Evolutionary conservation across 1,139 yeast genomes (phyloP).

Genomic region (Suhomyces terraborum): DNA sequence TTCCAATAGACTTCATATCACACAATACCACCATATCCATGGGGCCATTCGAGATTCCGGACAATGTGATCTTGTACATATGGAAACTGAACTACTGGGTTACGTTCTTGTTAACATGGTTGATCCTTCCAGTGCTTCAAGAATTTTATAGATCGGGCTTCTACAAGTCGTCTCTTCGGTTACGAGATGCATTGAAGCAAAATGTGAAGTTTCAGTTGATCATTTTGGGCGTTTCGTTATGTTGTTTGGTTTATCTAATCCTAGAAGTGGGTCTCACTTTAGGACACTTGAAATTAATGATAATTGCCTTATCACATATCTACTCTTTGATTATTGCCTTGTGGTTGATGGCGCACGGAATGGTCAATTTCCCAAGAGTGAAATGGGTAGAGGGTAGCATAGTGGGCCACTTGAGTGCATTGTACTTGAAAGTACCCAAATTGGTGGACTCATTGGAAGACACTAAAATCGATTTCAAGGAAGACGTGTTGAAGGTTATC

Average conservation of each 20-base stretch:
- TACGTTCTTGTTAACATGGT: constrained; percentile 76
- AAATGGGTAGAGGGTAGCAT: constrained; percentile 53
- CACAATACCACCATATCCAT: constrained; percentile 26
- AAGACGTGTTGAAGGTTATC: constrained; percentile 63
- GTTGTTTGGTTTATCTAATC: constrained; percentile 62
- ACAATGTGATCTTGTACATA: constrained; percentile 50
- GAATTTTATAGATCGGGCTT: constrained; percentile 75
- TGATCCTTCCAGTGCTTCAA: constrained; percentile 68
- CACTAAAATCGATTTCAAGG: constrained; percentile 61
- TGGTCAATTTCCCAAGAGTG: constrained; percentile 65
- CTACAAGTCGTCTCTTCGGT: constrained; percentile 44
- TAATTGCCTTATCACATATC: constrained; percentile 78
- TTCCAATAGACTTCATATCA: constrained; percentile 46
- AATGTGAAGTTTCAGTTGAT: constrained; percentile 64
- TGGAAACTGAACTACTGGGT: constrained; percentile 85
- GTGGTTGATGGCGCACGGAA: constrained; percentile 86
- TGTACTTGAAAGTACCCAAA: constrained; percentile 58
- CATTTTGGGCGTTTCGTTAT: constrained; percentile 53
- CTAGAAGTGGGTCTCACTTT: constrained; percentile 62
- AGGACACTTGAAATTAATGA: constrained; percentile 60
- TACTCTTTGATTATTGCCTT: constrained; percentile 74
- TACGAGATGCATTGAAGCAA: constrained; percentile 58
- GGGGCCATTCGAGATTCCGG: constrained; percentile 35
- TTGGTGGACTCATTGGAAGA: constrained; percentile 67
- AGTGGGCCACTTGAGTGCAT: constrained; percentile 40